Evolutionary conservation across 2,329 filamentous ascomycete genomes (phyloP).

Genomic region (Elsinoe perseae): DNA sequence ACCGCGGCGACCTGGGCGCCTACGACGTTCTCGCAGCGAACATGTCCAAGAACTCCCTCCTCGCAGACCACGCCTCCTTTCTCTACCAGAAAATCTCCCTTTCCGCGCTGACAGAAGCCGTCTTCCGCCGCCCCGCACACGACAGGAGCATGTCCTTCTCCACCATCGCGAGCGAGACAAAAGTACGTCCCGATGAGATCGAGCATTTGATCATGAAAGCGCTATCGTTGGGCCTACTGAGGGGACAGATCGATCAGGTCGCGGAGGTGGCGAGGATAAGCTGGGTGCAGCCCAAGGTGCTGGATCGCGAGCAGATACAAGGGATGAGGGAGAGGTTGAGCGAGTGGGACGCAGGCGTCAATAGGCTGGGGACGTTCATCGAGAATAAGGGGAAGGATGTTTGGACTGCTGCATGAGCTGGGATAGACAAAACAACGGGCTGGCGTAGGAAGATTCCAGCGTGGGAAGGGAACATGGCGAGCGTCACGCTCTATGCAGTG

Average conservation of each 20-base stretch:
- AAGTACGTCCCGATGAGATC: conserved; percentile 83
- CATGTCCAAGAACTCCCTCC: conserved; percentile 69
- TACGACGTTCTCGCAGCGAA: conserved; percentile 68
- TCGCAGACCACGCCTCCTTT: conserved; percentile 71
- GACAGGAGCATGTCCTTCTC: conserved; percentile 89
- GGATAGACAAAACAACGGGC: not conserved
- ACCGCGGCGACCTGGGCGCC: conserved; percentile 81
- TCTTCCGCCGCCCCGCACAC: conserved; percentile 91
- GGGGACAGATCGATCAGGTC: conserved; percentile 93
- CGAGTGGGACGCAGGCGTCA: conserved; percentile 95
- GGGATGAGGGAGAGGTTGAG: conserved; percentile 80
- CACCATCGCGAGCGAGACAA: conserved; percentile 84
- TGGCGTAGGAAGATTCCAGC: no score
- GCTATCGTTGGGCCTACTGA: conserved; percentile 80
- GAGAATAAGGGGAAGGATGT: conserved; percentile 90
- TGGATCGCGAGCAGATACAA: conserved; percentile 91
- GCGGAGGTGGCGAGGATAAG: conserved; percentile 89
- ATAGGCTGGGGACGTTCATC: conserved; percentile 94
- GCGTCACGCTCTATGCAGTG: no score
- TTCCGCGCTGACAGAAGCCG: conserved; percentile 88
- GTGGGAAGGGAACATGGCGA: no score
- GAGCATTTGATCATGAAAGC: conserved; percentile 99
- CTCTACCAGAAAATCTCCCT: conserved; percentile 97
- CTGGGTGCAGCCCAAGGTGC: conserved; percentile 97
- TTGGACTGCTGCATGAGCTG: conserved; percentile 60